Evolutionary conservation across 306 rosid genomes (phyloP), one percentile per base, ranked within the genome.

Genomic region (Mucuna pruriens): DNA sequence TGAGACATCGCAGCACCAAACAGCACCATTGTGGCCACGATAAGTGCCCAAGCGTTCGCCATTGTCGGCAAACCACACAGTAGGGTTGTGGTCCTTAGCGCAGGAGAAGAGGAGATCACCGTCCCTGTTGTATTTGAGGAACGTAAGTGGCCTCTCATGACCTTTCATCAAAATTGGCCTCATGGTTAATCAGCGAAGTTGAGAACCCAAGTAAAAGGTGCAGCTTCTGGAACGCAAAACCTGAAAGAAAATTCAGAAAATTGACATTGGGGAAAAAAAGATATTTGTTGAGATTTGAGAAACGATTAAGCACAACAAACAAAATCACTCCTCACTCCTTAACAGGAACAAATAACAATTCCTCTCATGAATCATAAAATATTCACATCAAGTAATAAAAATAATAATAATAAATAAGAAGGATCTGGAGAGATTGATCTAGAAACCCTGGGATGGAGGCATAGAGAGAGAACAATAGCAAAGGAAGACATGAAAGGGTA

Each of bases 101-200:
- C 97, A 93, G 7, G 97, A 93, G 77, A 95, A 95, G 7, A 95
- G 92, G 12, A 95, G 97, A 71, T 93, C 99, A 0, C 97, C 97
- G 46, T 95, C 99, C 17, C 94, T 78, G 86, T 95, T 95, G 86
- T 91, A 93, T 58, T 91, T 95, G 45, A 95, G 88, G 76, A 93
- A 93, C 0, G 99, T 95, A 66, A 95, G 69, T 26, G 99, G 99
- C 97, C 97, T 88, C 80, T 95, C 97, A 58, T 95, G 99, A 66
- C 99, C 99, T 80, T 95, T 95, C 99, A 95, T 95, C 90, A 95
- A 61, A 71, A 95, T 95, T 11, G 99, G 99, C 83, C 99, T 91
- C 99, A 95, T 15, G 62, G n/a, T n/a, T n/a, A n/a, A 2, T 11
- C 25, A 9, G 58, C 25, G 23, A 51, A 51, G n/a, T 51, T 51